Evolutionary conservation across 495 filamentous ascomycete genomes (phyloP).

Genomic region (Penicillium pancosmium): DNA sequence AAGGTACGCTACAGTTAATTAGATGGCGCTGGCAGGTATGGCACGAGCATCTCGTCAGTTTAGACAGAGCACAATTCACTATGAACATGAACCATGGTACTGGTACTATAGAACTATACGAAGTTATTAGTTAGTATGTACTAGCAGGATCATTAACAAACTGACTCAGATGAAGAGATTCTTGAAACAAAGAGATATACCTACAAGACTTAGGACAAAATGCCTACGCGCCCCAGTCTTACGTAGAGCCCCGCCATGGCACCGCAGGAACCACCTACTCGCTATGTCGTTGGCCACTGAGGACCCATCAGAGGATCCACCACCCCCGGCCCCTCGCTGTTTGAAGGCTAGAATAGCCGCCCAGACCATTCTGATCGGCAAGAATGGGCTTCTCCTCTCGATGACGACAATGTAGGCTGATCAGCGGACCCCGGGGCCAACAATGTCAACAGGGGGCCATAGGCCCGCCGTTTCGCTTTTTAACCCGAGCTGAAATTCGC

Average conservation of each 20-base stretch:
- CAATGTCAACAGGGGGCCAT: no score
- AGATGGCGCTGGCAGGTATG: no score
- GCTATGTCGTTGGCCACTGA: neutral
- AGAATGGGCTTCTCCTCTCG: constrained; percentile 6
- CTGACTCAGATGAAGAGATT: no score
- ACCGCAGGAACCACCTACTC: neutral
- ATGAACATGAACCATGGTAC: no score
- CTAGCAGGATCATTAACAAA: no score
- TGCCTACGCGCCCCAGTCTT: constrained; percentile 1
- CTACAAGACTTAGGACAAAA: no score
- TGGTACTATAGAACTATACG: no score
- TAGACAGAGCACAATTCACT: no score
- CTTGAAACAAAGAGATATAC: no score
- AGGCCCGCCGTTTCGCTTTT: neutral
- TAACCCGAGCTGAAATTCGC: neutral
- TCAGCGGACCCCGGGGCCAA: constrained; percentile 6
- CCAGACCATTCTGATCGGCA: neutral
- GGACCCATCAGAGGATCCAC: neutral
- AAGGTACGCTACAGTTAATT: no score
- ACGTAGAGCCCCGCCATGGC: constrained; percentile 9
- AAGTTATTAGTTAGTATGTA: no score
- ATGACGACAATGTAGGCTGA: constrained; percentile 14
- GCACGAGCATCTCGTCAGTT: no score
- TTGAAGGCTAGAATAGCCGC: neutral
- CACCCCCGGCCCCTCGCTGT: neutral